Percentiles rank a stretch among this genome's conserved stretches.
Evolutionary conservation across 1,139 yeast species (phyloP).

Genomic region (Zygosaccharomyces sapae): DNA sequence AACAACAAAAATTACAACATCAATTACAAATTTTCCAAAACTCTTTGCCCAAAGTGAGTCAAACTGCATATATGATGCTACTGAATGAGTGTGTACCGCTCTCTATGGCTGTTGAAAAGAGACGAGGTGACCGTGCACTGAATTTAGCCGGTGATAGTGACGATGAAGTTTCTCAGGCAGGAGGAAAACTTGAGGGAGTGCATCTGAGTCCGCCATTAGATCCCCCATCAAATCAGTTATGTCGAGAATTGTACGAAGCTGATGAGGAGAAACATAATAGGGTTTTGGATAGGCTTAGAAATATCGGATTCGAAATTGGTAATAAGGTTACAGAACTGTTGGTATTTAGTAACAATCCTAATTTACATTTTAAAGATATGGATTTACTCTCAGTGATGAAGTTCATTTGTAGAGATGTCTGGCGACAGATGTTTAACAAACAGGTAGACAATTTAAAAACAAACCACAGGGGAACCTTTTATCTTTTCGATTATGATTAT

Average conservation of each 20-base stretch:
- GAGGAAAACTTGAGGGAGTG: constrained; percentile 10
- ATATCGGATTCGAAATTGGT: constrained; percentile 73
- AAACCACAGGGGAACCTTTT: constrained; percentile 64
- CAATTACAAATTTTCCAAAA: constrained; percentile 33
- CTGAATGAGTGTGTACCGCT: constrained; percentile 74
- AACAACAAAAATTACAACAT: constrained; percentile 27
- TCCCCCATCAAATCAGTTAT: constrained; percentile 26
- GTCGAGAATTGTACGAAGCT: constrained; percentile 19
- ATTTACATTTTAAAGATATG: constrained; percentile 43
- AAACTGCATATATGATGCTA: constrained; percentile 40
- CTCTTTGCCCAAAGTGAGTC: constrained; percentile 33
- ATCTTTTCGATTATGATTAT: constrained; percentile 33
- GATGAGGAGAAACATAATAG: constrained; percentile 44
- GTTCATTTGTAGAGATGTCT: constrained; percentile 85
- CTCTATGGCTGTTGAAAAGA: constrained; percentile 41
- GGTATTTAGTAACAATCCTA: constrained; percentile 53
- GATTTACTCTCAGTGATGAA: constrained; percentile 82
- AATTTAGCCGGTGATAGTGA: constrained; percentile 39
- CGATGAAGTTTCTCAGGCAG: constrained; percentile 36
- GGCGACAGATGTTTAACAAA: constrained; percentile 75
- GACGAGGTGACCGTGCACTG: constrained; percentile 9
- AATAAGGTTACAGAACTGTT: constrained; percentile 66
- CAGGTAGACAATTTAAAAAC: constrained; percentile 91
- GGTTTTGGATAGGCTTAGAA: constrained; percentile 57
- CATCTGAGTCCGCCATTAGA: constrained; percentile 11